Evolutionary conservation across 1,284 basidiomycete species (phyloP).

Genomic region (Microbotryum lychnidis-dioicae): DNA sequence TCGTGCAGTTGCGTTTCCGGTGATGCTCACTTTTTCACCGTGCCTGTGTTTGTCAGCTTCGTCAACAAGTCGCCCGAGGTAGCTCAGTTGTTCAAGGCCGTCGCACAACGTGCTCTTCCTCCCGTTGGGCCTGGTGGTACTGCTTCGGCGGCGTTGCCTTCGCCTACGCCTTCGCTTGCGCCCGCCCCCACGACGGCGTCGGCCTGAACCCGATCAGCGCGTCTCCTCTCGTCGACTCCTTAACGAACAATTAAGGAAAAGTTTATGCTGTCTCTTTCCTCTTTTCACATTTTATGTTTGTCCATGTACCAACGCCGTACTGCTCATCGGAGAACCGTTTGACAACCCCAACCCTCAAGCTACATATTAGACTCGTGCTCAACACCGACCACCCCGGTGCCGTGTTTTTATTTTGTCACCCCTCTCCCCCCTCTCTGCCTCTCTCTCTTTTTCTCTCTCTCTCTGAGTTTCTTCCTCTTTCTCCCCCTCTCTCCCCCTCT

Average conservation of each 20-base stretch:
- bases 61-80: conserved; percentile 1
- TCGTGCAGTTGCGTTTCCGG: not conserved
- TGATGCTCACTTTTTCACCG: not conserved
- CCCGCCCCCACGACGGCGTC: not conserved
- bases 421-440: no score
- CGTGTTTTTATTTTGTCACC: no score
- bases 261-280: no score
- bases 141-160: not conserved
- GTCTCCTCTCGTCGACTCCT: not conserved
- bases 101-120: no score
- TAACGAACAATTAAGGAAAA: not conserved
- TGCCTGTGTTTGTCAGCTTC: not conserved
- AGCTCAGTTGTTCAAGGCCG: not conserved
- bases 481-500: no score
- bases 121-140: no score
- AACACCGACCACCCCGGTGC: no score
- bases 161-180: not conserved
- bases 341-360: not conserved
- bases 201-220: not conserved
- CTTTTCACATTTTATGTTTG: no score
- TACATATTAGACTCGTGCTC: not conserved
- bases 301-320: no score
- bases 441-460: no score
- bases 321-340: no score
- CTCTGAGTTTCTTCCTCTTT: no score